phyloP scores from a whole-genome alignment of 805 yeast species.

The Clavispora asparagi region DNA sequence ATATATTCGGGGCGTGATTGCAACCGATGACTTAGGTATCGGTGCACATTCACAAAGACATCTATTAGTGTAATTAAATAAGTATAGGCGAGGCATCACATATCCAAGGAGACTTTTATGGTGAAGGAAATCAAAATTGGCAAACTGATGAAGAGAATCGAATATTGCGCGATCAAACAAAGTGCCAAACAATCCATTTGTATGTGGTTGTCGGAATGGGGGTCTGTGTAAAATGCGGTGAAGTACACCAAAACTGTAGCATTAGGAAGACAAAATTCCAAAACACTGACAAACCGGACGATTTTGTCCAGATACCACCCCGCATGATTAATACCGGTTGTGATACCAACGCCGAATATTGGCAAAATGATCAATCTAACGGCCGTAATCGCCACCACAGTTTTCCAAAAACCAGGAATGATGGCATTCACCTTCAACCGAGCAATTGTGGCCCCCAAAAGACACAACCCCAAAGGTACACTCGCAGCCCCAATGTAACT shows the following conservation, averaged over 20 bases:
- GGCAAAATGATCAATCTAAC: conserved; percentile 68
- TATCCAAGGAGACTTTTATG: conserved; percentile 44
- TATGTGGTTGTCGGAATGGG: conserved; percentile 41
- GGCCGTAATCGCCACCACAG: conserved; percentile 52
- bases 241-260: conserved; percentile 86
- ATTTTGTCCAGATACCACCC: conserved; percentile 66
- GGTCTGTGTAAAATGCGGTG: conserved; percentile 82
- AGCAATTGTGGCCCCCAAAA: conserved; percentile 86
- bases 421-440: conserved; percentile 55
- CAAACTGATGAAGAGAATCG: conserved; percentile 58
- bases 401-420: conserved; percentile 68
- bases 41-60: background rate
- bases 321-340: conserved; percentile 51
- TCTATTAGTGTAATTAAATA: background rate
- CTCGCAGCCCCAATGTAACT: conserved; percentile 79
- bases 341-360: conserved; percentile 61
- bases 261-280: conserved; percentile 77
- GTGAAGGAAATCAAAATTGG: conserved; percentile 75
- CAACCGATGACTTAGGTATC: too few species aligned
- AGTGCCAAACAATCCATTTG: conserved; percentile 88
- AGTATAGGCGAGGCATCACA: conserved; percentile 10
- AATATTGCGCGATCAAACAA: conserved; percentile 68
- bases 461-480: conserved; percentile 78
- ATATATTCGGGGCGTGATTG: background rate
- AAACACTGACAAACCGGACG: conserved; percentile 65